These are phyloP conservation scores for Vaccinium myrtillus DNA, from an alignment of 148 eudicot species.

Conservation along the genomic window DNA sequence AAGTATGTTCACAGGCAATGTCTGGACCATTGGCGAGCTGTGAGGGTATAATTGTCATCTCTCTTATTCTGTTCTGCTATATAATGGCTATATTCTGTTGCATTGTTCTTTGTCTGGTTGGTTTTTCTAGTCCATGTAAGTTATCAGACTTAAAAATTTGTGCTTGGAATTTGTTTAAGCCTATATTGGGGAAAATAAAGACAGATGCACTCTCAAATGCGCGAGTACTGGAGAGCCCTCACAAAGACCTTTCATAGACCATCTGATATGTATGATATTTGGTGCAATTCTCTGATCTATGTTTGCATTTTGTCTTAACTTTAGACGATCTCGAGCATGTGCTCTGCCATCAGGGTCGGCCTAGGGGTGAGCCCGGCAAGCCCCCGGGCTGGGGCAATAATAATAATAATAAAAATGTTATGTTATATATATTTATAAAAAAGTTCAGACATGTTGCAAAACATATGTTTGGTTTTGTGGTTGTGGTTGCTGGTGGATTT, in stretches of 20 bases:
- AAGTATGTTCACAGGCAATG: slow-evolving; percentile 94
- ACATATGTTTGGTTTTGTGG: too few relatives aligned
- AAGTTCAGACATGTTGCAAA: too few relatives aligned
- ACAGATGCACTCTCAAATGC: neutral
- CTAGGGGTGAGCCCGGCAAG: too few relatives aligned
- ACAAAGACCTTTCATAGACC: neutral
- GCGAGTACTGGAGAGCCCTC: neutral
- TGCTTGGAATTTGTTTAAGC: neutral
- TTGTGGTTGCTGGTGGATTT: too few relatives aligned
- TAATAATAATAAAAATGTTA: too few relatives aligned
- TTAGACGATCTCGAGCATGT: neutral
- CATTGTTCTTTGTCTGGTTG: neutral
- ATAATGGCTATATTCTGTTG: neutral
- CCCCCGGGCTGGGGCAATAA: too few relatives aligned
- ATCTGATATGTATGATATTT: neutral
- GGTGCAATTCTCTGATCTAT: neutral
- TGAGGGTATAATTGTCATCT: slow-evolving; percentile 48
- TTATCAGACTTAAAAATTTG: neutral
- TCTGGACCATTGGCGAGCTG: slow-evolving; percentile 96
- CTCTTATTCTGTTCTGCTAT: neutral
- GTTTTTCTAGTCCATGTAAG: neutral
- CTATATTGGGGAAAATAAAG: neutral
- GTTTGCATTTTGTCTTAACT: neutral
- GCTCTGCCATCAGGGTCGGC: neutral
- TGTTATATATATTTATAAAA: too few relatives aligned